These are phyloP conservation scores for Helicostylum pulchrum DNA, from an alignment of 192 early-diverging fungal genomes.

Conservation along the genomic window DNA sequence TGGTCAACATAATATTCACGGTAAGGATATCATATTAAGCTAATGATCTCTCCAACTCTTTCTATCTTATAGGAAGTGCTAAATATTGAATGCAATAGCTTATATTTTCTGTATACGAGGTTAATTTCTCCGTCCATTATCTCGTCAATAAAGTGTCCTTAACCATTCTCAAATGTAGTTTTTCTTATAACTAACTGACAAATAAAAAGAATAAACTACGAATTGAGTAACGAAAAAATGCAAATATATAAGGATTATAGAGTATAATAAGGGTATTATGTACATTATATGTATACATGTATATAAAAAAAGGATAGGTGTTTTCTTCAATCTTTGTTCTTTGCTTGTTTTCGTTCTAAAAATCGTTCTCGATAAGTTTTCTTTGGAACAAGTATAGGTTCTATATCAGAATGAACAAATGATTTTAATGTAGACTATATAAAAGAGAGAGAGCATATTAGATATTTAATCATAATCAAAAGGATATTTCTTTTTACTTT, in stretches of 20 bases:
- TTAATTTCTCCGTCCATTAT: too few species aligned
- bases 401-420: neutral
- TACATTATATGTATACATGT: neutral
- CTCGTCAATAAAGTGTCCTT: too few species aligned
- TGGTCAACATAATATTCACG: too few species aligned
- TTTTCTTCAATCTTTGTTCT: neutral
- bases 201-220: too few species aligned
- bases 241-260: neutral
- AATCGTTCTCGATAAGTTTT: constrained; percentile 14
- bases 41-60: too few species aligned
- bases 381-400: neutral
- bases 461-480: neutral
- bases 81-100: too few species aligned
- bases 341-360: constrained; percentile 6
- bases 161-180: too few species aligned
- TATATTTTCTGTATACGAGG: too few species aligned
- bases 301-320: constrained; percentile 3
- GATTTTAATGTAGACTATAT: neutral
- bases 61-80: too few species aligned
- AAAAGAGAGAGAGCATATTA: neutral
- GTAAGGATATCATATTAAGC: too few species aligned
- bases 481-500: neutral
- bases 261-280: neutral
- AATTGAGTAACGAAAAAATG: too few species aligned
- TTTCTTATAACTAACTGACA: too few species aligned